Conservation (phyloP, 2,329 filamentous ascomycete genomes). For the Blastomyces gilchristii region DNA sequence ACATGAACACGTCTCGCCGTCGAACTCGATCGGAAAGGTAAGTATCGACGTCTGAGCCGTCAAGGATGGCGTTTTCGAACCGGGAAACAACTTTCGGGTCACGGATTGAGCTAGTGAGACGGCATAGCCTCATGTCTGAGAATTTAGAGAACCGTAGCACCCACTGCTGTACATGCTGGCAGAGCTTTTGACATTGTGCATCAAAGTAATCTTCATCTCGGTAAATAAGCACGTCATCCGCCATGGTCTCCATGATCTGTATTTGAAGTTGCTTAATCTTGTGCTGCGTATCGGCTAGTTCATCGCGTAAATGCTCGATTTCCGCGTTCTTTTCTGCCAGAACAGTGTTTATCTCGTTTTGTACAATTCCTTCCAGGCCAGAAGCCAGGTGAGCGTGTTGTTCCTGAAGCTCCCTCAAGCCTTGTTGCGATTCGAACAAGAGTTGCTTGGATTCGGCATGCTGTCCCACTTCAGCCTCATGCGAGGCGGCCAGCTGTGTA, state of each 20-base stretch:
- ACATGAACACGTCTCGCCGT: conserved; percentile 93
- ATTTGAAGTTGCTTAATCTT: conserved; percentile 51
- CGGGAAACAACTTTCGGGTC: conserved; percentile 91
- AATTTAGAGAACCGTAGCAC: conserved; percentile 96
- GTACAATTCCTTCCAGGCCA: conserved; percentile 53
- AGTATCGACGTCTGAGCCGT: conserved; percentile 82
- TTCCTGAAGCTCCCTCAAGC: conserved; percentile 58
- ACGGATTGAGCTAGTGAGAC: conserved; percentile 69
- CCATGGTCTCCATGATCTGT: conserved; percentile 48
- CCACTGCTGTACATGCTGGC: conserved; percentile 94
- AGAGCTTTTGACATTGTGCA: conserved; percentile 83
- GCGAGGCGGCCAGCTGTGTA: conserved; percentile 59
- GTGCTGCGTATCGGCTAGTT: conserved; percentile 62
- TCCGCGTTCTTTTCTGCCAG: conserved; percentile 77
- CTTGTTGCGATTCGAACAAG: conserved; percentile 52
- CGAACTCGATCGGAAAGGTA: conserved; percentile 81
- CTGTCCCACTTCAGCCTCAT: conserved; percentile 58
- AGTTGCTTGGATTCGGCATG: conserved; percentile 46
- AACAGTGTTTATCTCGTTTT: conserved; percentile 51
- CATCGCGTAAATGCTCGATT: conserved; percentile 63
- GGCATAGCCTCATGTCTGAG: conserved; percentile 82
- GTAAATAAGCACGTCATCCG: conserved; percentile 66
- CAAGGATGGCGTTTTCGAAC: conserved; percentile 86
- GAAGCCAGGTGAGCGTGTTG: conserved; percentile 53
- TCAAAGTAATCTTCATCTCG: conserved; percentile 94